phyloP scores from a whole-genome alignment of 2,329 filamentous ascomycete species.

The Neoarthrinium moseri region DNA sequence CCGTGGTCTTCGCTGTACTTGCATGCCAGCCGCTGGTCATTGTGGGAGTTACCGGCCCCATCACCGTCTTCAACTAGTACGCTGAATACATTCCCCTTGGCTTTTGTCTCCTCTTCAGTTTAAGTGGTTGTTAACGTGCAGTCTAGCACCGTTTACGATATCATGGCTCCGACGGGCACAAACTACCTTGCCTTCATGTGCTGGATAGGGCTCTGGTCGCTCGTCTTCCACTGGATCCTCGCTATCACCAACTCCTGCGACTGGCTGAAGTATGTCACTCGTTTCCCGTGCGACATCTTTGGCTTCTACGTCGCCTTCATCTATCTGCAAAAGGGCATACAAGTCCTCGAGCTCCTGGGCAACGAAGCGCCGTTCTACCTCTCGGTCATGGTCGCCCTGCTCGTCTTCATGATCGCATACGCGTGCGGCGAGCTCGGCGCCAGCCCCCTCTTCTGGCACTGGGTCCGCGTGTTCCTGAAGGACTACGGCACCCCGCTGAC shows the following conservation, averaged over 20 bases:
- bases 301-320: constrained; percentile 93
- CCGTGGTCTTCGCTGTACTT: constrained; percentile 76
- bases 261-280: constrained; percentile 82
- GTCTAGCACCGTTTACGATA: constrained; percentile 77
- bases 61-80: constrained; percentile 88
- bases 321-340: constrained; percentile 87
- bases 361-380: constrained; percentile 69
- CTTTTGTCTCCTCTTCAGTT: neutral
- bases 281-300: constrained; percentile 91
- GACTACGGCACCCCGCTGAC: constrained; percentile 86
- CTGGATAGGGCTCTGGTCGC: constrained; percentile 87
- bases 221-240: constrained; percentile 81
- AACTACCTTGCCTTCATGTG: constrained; percentile 90
- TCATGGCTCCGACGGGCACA: constrained; percentile 73
- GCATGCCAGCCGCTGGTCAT: constrained; percentile 86
- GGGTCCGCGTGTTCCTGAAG: constrained; percentile 78
- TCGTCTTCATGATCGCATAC: constrained; percentile 78
- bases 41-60: constrained; percentile 86
- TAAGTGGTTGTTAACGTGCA: constrained; percentile 9
- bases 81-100: constrained; percentile 17
- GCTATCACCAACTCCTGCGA: constrained; percentile 87
- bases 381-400: constrained; percentile 71
- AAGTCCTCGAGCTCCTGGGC: constrained; percentile 78
- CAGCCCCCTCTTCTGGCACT: constrained; percentile 71
- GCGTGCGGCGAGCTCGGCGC: constrained; percentile 69